These are phyloP conservation scores for Cercophora scortea DNA, from an alignment of 495 filamentous ascomycete genomes.

Conservation along the genomic window DNA sequence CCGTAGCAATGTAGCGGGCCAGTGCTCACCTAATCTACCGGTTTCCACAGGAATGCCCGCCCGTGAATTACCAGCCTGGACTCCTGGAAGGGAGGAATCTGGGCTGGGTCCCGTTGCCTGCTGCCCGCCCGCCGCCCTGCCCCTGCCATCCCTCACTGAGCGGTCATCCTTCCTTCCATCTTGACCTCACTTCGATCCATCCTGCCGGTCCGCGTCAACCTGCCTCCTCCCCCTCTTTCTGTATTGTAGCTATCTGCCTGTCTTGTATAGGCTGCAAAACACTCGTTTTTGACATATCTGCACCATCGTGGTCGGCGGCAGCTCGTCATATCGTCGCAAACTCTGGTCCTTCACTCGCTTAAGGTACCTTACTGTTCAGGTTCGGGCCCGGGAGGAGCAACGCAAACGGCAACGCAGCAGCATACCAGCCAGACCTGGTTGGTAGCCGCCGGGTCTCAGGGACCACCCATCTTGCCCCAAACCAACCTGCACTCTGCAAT, in stretches of 20 bases:
- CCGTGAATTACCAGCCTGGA: constrained; percentile 17
- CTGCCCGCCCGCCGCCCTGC: neutral
- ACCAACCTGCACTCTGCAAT: constrained; percentile 10
- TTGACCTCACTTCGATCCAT: no score
- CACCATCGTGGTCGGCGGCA: neutral
- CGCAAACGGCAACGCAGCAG: constrained; percentile 5
- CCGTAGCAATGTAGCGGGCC: constrained; percentile 13
- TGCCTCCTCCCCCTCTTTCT: no score
- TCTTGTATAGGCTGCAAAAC: no score
- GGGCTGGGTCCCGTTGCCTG: no score
- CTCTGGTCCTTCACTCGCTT: constrained; percentile 14
- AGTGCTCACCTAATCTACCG: constrained; percentile 30
- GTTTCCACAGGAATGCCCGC: constrained; percentile 29
- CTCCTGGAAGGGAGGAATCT: neutral
- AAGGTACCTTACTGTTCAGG: neutral
- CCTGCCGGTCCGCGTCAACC: no score
- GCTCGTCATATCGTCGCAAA: neutral
- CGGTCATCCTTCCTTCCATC: no score
- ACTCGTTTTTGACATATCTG: neutral
- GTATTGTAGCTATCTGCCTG: no score
- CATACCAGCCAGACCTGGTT: neutral
- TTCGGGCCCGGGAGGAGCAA: neutral
- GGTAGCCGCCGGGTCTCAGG: constrained; percentile 24
- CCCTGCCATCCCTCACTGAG: neutral
- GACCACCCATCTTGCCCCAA: constrained; percentile 21